phyloP scores from a whole-genome alignment of 371 early-diverging fungal species.

The Sporodiniella umbellata region DNA sequence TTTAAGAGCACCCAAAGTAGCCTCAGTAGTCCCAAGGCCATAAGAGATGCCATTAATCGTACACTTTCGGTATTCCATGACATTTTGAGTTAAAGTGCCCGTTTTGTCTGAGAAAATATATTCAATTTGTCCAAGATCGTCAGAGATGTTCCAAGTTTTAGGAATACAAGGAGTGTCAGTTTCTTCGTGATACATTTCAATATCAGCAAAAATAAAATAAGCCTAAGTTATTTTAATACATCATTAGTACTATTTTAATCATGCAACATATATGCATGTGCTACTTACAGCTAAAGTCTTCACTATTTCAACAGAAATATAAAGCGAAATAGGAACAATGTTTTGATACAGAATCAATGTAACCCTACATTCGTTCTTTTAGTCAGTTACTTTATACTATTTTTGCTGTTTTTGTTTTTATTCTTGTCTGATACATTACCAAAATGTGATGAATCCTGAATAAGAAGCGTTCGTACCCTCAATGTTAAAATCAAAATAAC shows the following conservation, averaged over 20 bases:
- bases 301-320: conserved; percentile 93
- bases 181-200: conserved; percentile 83
- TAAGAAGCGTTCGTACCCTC: conserved; percentile 28
- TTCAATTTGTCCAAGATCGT: conserved; percentile 90
- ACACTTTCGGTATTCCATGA: conserved; percentile 81
- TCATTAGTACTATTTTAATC: not conserved
- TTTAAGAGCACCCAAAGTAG: conserved; percentile 25
- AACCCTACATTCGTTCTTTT: conserved; percentile 43
- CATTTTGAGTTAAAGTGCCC: conserved; percentile 78
- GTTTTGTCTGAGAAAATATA: conserved; percentile 98
- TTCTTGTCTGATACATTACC: conserved; percentile 32
- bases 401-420: too few species aligned
- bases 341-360: conserved; percentile 51
- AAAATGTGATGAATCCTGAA: conserved; percentile 49
- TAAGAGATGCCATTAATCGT: conserved; percentile 82
- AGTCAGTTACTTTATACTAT: conserved; percentile 26
- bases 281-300: conserved; percentile 64
- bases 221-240: too few species aligned
- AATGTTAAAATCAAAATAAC: conserved; percentile 34
- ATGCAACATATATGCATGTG: conserved; percentile 29
- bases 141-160: conserved; percentile 85
- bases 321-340: conserved; percentile 92
- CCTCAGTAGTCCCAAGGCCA: conserved; percentile 54
- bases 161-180: conserved; percentile 79
- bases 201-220: conserved; percentile 78